These are phyloP conservation scores for Penicillium sclerotigenum DNA, from an alignment of 2,329 filamentous ascomycete species.

Conservation along the genomic window DNA sequence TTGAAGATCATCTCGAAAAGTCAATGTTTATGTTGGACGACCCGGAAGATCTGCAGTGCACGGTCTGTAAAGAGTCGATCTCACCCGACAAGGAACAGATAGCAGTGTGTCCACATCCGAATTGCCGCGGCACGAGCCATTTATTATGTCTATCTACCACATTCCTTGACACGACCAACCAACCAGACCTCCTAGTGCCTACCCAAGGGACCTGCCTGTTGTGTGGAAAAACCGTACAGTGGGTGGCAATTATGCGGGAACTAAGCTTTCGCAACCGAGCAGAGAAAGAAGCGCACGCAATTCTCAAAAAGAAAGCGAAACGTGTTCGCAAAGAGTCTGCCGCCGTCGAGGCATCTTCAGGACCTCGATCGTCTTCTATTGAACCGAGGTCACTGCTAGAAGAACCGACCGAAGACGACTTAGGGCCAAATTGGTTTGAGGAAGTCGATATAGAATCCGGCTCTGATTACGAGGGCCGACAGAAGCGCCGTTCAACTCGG, in stretches of 20 bases:
- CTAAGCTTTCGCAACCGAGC: constrained; percentile 71
- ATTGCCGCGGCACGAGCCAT: constrained; percentile 53
- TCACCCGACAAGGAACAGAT: constrained; percentile 41
- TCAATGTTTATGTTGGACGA: constrained; percentile 43
- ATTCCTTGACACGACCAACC: constrained; percentile 48
- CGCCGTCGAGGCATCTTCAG: background rate
- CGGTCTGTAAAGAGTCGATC: constrained; percentile 48
- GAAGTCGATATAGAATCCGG: constrained; percentile 28
- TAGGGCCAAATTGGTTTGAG: constrained; percentile 37
- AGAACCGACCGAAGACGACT: constrained; percentile 22
- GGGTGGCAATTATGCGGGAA: constrained; percentile 79
- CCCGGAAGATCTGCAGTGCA: constrained; percentile 42
- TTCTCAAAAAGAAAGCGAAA: constrained; percentile 59
- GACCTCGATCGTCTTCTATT: constrained; percentile 1
- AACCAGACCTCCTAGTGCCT: constrained; percentile 57
- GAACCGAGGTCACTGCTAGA: constrained; percentile 13
- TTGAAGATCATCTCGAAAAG: constrained; percentile 54
- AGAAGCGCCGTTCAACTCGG: constrained; percentile 8
- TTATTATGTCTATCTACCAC: constrained; percentile 53
- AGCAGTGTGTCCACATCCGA: constrained; percentile 51
- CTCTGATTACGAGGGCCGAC: constrained; percentile 17
- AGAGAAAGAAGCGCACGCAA: constrained; percentile 61
- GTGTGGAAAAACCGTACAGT: constrained; percentile 62
- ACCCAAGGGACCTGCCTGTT: constrained; percentile 66
- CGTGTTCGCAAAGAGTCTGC: constrained; percentile 27